phyloP scores from a whole-genome alignment of 202 grass and related monocot species.

The Schoenoplectus tabernaemontani region DNA sequence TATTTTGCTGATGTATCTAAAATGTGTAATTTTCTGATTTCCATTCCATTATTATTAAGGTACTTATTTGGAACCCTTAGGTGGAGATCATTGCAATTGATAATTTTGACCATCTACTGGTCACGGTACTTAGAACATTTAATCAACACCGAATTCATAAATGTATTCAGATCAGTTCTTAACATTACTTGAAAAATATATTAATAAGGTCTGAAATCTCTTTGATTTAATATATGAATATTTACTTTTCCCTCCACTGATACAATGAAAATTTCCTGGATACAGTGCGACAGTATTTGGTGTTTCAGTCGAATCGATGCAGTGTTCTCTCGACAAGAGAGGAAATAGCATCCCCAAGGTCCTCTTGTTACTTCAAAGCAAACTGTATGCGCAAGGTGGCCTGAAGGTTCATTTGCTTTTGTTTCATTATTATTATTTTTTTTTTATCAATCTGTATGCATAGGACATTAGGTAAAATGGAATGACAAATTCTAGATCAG shows the following conservation, averaged over 20 bases:
- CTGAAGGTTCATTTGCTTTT: conserved; percentile 20
- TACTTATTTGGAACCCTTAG: neutral
- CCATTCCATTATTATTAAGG: neutral
- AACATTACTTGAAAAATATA: neutral
- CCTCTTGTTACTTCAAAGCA: conserved; percentile 51
- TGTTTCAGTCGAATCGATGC: conserved; percentile 69
- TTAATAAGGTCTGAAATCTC: neutral
- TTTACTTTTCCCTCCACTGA: neutral
- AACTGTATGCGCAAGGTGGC: conserved; percentile 41
- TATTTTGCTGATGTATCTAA: neutral
- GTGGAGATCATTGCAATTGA: neutral
- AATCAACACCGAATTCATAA: neutral
- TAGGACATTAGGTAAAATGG: neutral
- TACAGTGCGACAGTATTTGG: conserved; percentile 48
- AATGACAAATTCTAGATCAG: neutral
- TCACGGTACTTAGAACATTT: neutral
- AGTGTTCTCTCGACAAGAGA: conserved; percentile 41
- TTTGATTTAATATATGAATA: neutral
- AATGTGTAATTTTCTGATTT: neutral
- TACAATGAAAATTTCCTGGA: neutral
- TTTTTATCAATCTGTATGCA: neutral
- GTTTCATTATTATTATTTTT: neutral
- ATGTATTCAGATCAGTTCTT: neutral
- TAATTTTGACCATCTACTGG: neutral
- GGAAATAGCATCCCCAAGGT: conserved; percentile 55